These are phyloP conservation scores for Trichoderma virens DNA, from an alignment of 495 filamentous ascomycete species.

Conservation along the genomic window DNA sequence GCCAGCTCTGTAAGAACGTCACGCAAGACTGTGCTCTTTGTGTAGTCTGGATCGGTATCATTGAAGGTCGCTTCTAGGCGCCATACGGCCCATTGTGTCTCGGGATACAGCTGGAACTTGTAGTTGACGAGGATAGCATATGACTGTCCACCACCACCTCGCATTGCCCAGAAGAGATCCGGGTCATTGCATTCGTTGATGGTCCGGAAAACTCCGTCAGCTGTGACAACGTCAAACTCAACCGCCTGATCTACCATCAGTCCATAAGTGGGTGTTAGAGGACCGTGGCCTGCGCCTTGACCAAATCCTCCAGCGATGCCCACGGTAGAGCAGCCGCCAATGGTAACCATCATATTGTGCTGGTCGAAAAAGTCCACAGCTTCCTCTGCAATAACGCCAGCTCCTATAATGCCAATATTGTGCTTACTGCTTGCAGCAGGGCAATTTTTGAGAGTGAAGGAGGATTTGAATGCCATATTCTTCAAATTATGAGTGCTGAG, in stretches of 20 bases:
- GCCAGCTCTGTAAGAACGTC: neutral
- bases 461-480: neutral
- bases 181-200: conserved; percentile 35
- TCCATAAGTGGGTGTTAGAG: conserved; percentile 39
- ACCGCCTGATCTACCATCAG: conserved; percentile 42
- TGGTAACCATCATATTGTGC: conserved; percentile 23
- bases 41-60: neutral
- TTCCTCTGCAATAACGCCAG: conserved; percentile 32
- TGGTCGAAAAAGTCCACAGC: conserved; percentile 23
- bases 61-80: neutral
- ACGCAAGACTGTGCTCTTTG: neutral
- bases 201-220: conserved; percentile 40
- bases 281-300: conserved; percentile 48
- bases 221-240: conserved; percentile 42
- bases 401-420: conserved; percentile 18
- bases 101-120: neutral
- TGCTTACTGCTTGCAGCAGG: neutral
- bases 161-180: conserved; percentile 46
- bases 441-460: neutral
- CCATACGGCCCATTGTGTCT: neutral
- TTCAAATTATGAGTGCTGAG: conserved; percentile 1
- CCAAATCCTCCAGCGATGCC: conserved; percentile 46
- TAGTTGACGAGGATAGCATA: conserved; percentile 33
- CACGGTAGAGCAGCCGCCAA: conserved; percentile 39
- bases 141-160: conserved; percentile 39